Evolutionary conservation across 768 basidiomycete genomes (phyloP), one percentile per base, ranked within the genome.

Genomic region (Amanita jacksonii): DNA sequence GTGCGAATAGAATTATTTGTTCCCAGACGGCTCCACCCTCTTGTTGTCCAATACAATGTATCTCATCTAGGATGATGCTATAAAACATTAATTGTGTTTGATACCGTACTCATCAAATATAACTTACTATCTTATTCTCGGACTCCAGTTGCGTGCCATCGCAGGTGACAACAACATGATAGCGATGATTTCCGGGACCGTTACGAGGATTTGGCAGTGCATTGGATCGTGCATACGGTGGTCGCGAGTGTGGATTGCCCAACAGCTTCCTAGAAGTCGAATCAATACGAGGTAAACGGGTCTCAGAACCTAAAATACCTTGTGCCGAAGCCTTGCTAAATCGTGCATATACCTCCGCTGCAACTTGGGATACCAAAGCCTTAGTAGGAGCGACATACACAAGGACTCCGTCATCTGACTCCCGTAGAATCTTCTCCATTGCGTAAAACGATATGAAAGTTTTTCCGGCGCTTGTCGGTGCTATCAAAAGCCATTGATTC

Each of bases 371-470:
- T 39, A 85, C 83, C 0, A 85, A 66, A 0, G 83, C 81, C 55
- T 85, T 85, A 5, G 83, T 84, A 0, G 83, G 83, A 0, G 83
- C 82, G 33, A 85, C 72, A 54, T 85, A 85, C 15, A 85, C 75
- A 27, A 85, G 54, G 32, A 85, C 67, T 0, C 77, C 81, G 33
- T 83, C 73, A 52, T 85, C 77, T 0, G 79, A 79, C 31, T 63
- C 65, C 43, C 77, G 63, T 2, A 85, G 60, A 10, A 82, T 64
- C 49, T 73, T 72, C 55, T 83, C 81, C 82, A 85, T 85, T 0
- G 84, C 82, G 50, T 84, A 84, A 57, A 70, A 85, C 2, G 79
- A 80, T 33, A 85, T 82, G 53, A 85, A 85, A 0, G 83, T 85
- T 57, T 85, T 85, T 22, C 82, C 81, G 1, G 80, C 81, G 57